Evolutionary conservation across 73 alveolate species (phyloP).

Genomic region (Vitrella brassicaformis): DNA sequence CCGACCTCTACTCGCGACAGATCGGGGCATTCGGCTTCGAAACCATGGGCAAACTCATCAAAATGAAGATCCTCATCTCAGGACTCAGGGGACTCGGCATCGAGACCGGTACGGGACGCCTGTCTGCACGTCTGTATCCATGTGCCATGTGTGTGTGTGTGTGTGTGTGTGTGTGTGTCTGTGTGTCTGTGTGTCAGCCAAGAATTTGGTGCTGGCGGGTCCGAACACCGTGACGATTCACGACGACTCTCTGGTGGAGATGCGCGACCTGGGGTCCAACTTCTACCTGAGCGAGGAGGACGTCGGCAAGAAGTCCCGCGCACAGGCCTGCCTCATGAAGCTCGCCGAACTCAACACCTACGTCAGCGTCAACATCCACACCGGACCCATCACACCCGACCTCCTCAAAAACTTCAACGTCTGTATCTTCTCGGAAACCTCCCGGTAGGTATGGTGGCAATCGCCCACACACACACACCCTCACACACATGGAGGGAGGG

Average conservation of each 20-base stretch:
- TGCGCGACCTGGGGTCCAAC: constrained; percentile 82
- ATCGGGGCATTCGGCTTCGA: constrained; percentile 97
- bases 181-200: no score
- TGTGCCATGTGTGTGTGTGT: neutral
- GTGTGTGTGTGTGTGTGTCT: constrained; percentile 69
- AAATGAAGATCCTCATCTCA: constrained; percentile 64
- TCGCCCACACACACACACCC: no score
- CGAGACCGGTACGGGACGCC: no score
- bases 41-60: constrained; percentile 84
- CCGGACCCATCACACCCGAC: constrained; percentile 26
- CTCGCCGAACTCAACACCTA: constrained; percentile 75
- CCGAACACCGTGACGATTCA: constrained; percentile 77
- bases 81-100: constrained; percentile 72
- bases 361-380: constrained; percentile 54
- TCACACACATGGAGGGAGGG: constrained; percentile 61
- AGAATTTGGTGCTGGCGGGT: constrained; percentile 90
- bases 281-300: constrained; percentile 79
- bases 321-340: constrained; percentile 33
- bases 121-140: no score
- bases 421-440: constrained; percentile 52
- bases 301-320: constrained; percentile 20
- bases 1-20: constrained; percentile 88
- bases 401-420: constrained; percentile 41
- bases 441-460: no score
- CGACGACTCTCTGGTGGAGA: constrained; percentile 53